A percentile compares a stretch with the other conserved stretches of the same genome.
Evolutionary conservation across 129 eudicot species (phyloP).

Genomic region (Ambrosia artemisiifolia): DNA sequence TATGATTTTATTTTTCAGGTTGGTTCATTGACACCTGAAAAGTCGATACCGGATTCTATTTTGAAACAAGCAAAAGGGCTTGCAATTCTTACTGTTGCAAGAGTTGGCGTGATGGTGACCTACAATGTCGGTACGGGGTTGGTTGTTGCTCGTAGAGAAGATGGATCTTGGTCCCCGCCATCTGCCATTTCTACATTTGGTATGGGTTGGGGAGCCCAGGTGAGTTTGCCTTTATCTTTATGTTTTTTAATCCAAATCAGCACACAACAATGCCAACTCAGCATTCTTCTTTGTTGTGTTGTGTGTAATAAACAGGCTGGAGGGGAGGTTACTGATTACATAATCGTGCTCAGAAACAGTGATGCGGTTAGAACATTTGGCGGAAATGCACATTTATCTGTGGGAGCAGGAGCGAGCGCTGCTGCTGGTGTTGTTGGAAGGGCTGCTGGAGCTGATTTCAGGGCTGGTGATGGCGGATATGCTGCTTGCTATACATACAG

Average conservation of each 20-base stretch:
- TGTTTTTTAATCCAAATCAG: not conserved
- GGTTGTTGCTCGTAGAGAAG: slow-evolving; percentile 57
- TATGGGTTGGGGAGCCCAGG: slow-evolving; percentile 81
- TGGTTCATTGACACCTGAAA: slow-evolving; percentile 50
- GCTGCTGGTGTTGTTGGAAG: slow-evolving; percentile 68
- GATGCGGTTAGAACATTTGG: slow-evolving; percentile 58
- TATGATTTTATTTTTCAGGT: slow-evolving; percentile 27
- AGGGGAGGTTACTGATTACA: slow-evolving; percentile 65
- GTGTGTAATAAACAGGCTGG: slow-evolving; percentile 43
- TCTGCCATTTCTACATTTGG: slow-evolving; percentile 67
- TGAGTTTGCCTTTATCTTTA: slow-evolving; percentile 15
- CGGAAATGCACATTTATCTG: slow-evolving; percentile 56
- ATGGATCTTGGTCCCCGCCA: slow-evolving; percentile 66
- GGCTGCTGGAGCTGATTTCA: slow-evolving; percentile 63
- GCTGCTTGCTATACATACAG: slow-evolving; percentile 79
- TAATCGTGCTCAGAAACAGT: slow-evolving; percentile 55
- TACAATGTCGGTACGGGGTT: slow-evolving; percentile 59
- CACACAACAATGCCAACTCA: not conserved
- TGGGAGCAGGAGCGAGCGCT: slow-evolving; percentile 65
- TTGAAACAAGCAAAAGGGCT: slow-evolving; percentile 61
- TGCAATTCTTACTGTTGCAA: slow-evolving; percentile 60
- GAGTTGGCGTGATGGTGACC: slow-evolving; percentile 52
- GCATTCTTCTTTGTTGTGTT: not conserved
- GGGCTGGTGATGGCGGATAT: slow-evolving; percentile 74
- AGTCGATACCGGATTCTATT: slow-evolving; percentile 51